Evolutionary conservation across 352 stramenopile species (phyloP), one percentile per base, ranked within the genome.

Genomic region (Pythium chondricola): DNA sequence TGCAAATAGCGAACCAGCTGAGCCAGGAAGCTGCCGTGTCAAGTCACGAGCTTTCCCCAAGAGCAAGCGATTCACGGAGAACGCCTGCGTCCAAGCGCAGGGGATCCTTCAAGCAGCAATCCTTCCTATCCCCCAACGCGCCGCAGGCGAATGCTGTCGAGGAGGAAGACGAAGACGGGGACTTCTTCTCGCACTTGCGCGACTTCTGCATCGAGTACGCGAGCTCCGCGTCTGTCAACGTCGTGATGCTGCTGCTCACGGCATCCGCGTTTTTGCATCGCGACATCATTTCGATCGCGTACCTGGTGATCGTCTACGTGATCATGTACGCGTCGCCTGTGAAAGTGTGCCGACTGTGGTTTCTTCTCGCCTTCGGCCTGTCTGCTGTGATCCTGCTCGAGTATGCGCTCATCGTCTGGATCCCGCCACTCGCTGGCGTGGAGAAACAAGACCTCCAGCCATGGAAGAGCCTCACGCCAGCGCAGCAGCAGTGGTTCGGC

Each of bases 201-300:
- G 67, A 61, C 18, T 88, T 91, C 36, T 79, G 76, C 31, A 69
- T 77, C 35, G 75, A 69, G 35, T 88, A 91, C 54, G 79, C 79
- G 9, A 82, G 69, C 40, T 83, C 85, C 25, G 74, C 77, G 21
- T 88, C 75, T 1, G 77, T 93, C 27, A 90, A 88, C 41, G 55
- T 88, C 2, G 67, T 88, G 37, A 89, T 87, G 65, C 55, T 92
- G 2, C 42, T 86, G 49, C 48, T 94, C 7, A 85, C 77, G 38
- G 64, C 87, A n/a, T 88, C 83, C 17, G 71, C 73, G 38, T 94
- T 93, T 49, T 62, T 87, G 1, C 83, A 88, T 43, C 71, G 80
- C 55, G 80, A 91, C 42, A 51, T 88, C 16, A 69, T 92, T 29
- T 84, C 83, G 13, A 66, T 92, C 25, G 30, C 76, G 29, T 92